These are phyloP conservation scores for Vicia sativa DNA, from an alignment of 306 rosid genomes.

Conservation along the genomic window DNA sequence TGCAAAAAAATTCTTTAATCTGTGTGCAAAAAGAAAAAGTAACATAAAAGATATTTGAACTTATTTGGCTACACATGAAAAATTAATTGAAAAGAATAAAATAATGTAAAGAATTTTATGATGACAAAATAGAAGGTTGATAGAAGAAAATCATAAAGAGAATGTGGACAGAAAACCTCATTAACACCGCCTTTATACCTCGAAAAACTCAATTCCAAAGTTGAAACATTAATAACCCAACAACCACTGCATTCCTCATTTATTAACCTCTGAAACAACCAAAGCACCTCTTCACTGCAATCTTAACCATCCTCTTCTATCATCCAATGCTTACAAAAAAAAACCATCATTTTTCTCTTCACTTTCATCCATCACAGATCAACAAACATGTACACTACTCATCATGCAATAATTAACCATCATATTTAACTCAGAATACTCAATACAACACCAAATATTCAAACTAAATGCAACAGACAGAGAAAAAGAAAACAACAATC, in stretches of 20 bases:
- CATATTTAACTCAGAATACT: slow-evolving; percentile 19
- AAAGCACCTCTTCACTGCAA: slow-evolving; percentile 43
- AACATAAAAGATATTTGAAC: too few species aligned
- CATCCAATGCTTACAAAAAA: slow-evolving; percentile 25
- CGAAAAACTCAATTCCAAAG: slow-evolving; percentile 35
- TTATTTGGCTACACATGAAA: background rate
- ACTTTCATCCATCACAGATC: background rate
- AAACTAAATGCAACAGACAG: slow-evolving; percentile 23
- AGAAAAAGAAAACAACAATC: background rate
- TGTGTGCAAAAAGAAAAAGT: too few species aligned
- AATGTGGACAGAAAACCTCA: slow-evolving; percentile 16
- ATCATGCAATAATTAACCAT: slow-evolving; percentile 39
- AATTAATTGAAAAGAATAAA: background rate
- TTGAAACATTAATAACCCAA: slow-evolving; percentile 42
- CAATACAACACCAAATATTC: background rate
- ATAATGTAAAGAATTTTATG: background rate
- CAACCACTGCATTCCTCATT: slow-evolving; percentile 44
- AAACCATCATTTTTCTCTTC: slow-evolving; percentile 33
- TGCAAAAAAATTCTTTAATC: too few species aligned
- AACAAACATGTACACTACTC: slow-evolving; percentile 23
- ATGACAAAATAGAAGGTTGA: background rate
- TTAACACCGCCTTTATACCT: slow-evolving; percentile 36
- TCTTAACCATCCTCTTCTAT: slow-evolving; percentile 9
- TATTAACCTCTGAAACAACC: slow-evolving; percentile 18
- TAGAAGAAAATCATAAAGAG: background rate